These are phyloP conservation scores for Xylaria scruposa DNA, from an alignment of 495 filamentous ascomycete genomes.

Conservation along the genomic window DNA sequence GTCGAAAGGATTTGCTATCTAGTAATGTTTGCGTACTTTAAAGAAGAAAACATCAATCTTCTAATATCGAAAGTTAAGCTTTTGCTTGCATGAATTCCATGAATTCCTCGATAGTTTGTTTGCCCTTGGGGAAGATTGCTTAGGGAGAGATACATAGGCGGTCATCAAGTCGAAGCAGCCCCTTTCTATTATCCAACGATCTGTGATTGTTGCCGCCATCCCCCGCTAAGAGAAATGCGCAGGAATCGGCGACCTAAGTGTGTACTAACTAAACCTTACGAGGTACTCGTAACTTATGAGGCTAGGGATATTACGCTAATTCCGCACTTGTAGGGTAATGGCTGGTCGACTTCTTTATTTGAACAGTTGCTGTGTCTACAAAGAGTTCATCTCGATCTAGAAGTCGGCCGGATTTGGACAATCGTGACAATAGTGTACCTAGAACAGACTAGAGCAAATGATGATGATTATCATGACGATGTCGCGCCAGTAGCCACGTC, in stretches of 20 bases:
- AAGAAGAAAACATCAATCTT: no score
- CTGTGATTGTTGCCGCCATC: neutral
- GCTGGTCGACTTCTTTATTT: constrained; percentile 4
- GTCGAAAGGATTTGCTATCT: neutral
- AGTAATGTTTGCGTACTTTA: neutral
- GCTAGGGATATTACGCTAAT: neutral
- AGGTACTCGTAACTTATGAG: neutral
- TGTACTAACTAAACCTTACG: neutral
- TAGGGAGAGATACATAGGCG: neutral
- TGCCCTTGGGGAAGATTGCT: neutral
- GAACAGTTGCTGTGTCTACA: neutral
- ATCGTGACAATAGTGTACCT: neutral
- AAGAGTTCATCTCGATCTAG: neutral
- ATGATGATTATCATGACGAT: constrained; percentile 3
- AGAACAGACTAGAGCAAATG: neutral
- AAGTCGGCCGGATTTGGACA: constrained; percentile 9
- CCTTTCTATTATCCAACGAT: neutral
- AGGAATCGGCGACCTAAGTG: neutral
- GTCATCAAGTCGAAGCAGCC: no score
- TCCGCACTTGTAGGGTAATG: neutral
- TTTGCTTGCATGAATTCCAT: neutral
- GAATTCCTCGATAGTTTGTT: no score
- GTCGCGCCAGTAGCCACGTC: neutral
- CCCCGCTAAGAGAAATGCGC: no score
- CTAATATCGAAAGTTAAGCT: neutral